Base-by-base conservation (phyloP, 2,329 filamentous ascomycete species). In the Fonsecaea pugnacius region DNA sequence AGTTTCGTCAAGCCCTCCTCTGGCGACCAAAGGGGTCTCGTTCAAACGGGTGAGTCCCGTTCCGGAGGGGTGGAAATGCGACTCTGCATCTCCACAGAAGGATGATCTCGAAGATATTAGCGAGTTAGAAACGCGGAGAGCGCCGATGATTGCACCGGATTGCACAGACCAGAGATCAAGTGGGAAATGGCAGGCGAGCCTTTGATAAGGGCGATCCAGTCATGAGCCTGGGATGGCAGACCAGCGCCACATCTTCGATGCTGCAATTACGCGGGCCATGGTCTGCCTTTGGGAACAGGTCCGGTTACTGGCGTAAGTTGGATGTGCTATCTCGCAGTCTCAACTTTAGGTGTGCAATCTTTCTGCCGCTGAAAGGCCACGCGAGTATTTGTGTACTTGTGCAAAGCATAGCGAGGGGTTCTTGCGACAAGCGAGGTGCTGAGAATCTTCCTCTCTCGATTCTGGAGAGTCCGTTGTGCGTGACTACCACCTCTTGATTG, bases 191-290 rank as follows among this genome's bases (percentile, higher is more conserved):
- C 32, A 54, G 53, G 63, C 58, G 63, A 62, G 59, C 35, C 36
- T 7, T 30, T 62, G 63, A 65, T 65, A 65, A 65, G 63, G 63
- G 36, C 54, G 46, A 55, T 54, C 63, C 63, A 65, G 38, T 65
- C 36, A 62, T 27, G 51, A 27, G 12, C 12, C 43, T 35, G 32
- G 36, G 10, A 27, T 48, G 40, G 55, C 6, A 32, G 30, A 1
- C 14, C 36, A 21, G 40, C 55, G 55, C 55, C 55, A 58, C 55
- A 30, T 35, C n/a, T 21, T 27, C 35, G 33, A 54, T 24, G 36
- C 24, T n/a, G 10, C 50, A 38, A 51, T 14, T 14, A n/a, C 27
- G 24, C 63, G 58, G 63, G 14, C 40, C 27, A 40, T 30, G 40
- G 27, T 35, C 58, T 61, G 35, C 21, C 46, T 65, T 65, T 16